Percentiles rank a stretch among this genome's conserved stretches.
Conservation (phyloP, 2,329 filamentous ascomycete genomes). For the Dryadomyces quercus-mongolicae region DNA sequence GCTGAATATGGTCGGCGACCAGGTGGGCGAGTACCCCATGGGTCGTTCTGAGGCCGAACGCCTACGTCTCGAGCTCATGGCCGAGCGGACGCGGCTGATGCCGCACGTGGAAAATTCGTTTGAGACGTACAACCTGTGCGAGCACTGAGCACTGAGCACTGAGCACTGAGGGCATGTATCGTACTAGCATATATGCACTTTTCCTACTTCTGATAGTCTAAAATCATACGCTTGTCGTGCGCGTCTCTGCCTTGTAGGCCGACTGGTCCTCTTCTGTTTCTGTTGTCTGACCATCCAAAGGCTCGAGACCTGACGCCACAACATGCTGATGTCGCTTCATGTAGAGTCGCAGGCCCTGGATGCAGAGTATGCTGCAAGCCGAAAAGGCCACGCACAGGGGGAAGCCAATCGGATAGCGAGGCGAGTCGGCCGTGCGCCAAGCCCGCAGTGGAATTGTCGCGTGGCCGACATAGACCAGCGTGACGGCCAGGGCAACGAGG, state of each 20-base stretch:
- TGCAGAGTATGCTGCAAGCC: slow-evolving; percentile 18
- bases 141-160: not conserved
- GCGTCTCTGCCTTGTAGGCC: too few relatives aligned
- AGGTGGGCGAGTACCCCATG: not conserved
- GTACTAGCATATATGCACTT: too few relatives aligned
- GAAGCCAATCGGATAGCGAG: slow-evolving; percentile 24
- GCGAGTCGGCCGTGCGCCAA: slow-evolving; percentile 22
- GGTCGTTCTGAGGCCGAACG: not conserved
- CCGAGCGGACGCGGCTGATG: not conserved
- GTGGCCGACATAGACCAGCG: slow-evolving; percentile 1
- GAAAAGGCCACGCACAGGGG: slow-evolving; percentile 22
- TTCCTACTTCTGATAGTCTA: too few relatives aligned
- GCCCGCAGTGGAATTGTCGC: slow-evolving; percentile 19
- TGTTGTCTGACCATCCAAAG: too few relatives aligned
- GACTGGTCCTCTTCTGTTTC: too few relatives aligned
- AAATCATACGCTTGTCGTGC: too few relatives aligned
- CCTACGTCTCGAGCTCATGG: not conserved
- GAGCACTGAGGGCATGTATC: too few relatives aligned
- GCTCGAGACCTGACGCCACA: not conserved
- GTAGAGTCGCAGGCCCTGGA: slow-evolving; percentile 21
- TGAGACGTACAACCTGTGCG: not conserved
- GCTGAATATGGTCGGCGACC: not conserved
- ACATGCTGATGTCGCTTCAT: slow-evolving; percentile 13
- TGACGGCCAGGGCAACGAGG: slow-evolving; percentile 20
- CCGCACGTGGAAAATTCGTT: not conserved